Evolutionary conservation across 768 basidiomycete species (phyloP), one percentile per base, ranked within the genome.

Genomic region (Sutorius australiensis): DNA sequence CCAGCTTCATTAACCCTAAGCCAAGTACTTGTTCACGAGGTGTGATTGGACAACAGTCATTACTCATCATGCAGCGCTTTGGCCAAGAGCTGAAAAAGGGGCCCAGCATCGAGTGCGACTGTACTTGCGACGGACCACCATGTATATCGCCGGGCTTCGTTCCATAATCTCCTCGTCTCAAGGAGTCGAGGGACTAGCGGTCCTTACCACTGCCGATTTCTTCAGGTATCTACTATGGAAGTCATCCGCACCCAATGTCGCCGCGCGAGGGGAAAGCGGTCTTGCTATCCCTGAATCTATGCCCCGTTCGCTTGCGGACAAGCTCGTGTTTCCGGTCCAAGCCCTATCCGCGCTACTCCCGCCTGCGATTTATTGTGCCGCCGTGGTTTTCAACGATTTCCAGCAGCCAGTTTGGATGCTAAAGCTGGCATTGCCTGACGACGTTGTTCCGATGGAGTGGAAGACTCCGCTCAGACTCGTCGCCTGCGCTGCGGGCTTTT

Each of bases 361-460:
- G 28, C 70, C 72, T 16, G 50, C 59, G 1, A 51, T 66, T 3
- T 74, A 70, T 48, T 61, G 67, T 21, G 38, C 49, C 11, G 56
- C 58, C 8, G 60, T 73, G n/a, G 50, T 52, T 6, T 34, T 63
- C 24, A 72, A 71, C 48, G 53, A 60, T 9, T 58, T 75, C 37
- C 55, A 63, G 27, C 73, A 73, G 56, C 72, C 73, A 5, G 50
- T 59, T n/a, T 75, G 73, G 73, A 61, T 72, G 62, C 39, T 24
- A 14, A 61, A 44, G 44, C 59, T 60, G 9, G 60, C 64, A 38
- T 53, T 74, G 21, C 65, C 70, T 1, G 50, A 62, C 6, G 53
- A 63, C 41, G 41, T 63, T 13, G 32, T 69, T 27, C 49, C n/a
- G 48, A 34, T 50, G n/a, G 48, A 67, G 55, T 53, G 61, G 68